Base-by-base conservation (phyloP, 2,329 filamentous ascomycete species). In the Pyricularia pennisetigena region DNA sequence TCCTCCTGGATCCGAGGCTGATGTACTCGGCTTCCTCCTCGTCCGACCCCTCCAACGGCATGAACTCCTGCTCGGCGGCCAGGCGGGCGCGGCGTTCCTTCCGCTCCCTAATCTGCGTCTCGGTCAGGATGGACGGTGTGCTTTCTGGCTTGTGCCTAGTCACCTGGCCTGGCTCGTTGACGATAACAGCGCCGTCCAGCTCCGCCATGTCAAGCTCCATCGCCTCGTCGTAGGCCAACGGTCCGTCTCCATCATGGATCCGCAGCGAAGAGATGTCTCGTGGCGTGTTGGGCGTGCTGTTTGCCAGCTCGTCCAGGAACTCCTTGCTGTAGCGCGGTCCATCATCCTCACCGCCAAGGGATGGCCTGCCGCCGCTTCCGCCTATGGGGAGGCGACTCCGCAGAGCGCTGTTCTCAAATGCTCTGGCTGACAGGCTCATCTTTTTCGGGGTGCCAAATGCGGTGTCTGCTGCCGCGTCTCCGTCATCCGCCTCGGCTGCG, bases 61-160 rank as follows among this genome's bases (percentile, higher is more conserved):
- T 85, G 74, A 87, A 91, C 68, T 89, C 87, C 65, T 91, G 78
- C 71, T 86, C 80, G 73, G 88, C 84, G 0, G 93, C 94, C 12
- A 96, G 78, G 0, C 94, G 88, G n/a, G 90, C 90, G 20, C 94
- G 87, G 1, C 95, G 87, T 70, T 93, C 91, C 78, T 97, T 98
- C 81, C 94, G 96, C 78, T 97, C 94, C 30, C 86, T 86, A 66
- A 98, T 97, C 75, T 97, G 92, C 2, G 90, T 87, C 70, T 94
- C 90, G 1, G 90, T 93, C 3, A 94, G 88, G 71, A 97, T 93
- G 6, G 69, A 4, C 70, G 70, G 16, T 70, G 73, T 4, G 72
- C 74, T 62, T 4, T 59, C 65, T 20, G 29, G 59, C 69, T 41
- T 72, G 28, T 62, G 59, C 59, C 59, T 62, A 12, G 59, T 20